These are phyloP conservation scores for Chalaropsis thielavioides DNA, from an alignment of 2,329 filamentous ascomycete genomes.

Conservation along the genomic window DNA sequence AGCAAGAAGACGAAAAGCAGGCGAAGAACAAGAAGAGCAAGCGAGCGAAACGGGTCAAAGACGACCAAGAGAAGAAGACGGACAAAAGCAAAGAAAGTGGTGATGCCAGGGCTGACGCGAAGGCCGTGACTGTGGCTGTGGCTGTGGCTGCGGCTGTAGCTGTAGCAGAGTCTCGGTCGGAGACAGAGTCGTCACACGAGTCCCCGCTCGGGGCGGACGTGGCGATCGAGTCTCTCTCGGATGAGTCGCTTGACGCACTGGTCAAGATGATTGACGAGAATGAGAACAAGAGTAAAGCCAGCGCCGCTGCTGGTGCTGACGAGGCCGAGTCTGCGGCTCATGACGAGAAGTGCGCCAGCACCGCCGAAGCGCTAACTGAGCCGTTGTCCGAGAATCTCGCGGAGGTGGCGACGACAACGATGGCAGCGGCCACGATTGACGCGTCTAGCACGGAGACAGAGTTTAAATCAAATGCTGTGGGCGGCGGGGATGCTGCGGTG, in stretches of 20 bases:
- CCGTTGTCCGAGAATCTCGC: not conserved
- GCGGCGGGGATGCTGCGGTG: not conserved
- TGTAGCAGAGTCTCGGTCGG: not conserved
- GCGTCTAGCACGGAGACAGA: not conserved
- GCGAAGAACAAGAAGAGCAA: not conserved
- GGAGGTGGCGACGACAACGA: not conserved
- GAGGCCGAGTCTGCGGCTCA: not conserved
- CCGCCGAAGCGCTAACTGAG: not conserved
- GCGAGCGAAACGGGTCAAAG: not conserved
- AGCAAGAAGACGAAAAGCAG: not conserved
- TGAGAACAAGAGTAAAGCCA: not conserved
- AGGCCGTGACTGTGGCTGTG: not conserved
- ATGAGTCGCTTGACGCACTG: conserved; percentile 4
- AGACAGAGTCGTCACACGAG: not conserved
- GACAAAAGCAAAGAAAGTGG: not conserved
- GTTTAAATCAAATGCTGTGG: not conserved
- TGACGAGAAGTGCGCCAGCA: not conserved
- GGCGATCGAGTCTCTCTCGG: not conserved
- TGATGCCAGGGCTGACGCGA: not conserved
- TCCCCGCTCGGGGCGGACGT: not conserved
- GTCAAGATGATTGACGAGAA: conserved; percentile 5
- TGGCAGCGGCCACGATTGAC: too few relatives aligned
- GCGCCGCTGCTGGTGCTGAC: not conserved
- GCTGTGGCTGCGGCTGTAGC: not conserved
- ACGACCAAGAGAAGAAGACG: not conserved